Conservation (phyloP, 805 yeast species). For the Nakazawaea holstii region DNA sequence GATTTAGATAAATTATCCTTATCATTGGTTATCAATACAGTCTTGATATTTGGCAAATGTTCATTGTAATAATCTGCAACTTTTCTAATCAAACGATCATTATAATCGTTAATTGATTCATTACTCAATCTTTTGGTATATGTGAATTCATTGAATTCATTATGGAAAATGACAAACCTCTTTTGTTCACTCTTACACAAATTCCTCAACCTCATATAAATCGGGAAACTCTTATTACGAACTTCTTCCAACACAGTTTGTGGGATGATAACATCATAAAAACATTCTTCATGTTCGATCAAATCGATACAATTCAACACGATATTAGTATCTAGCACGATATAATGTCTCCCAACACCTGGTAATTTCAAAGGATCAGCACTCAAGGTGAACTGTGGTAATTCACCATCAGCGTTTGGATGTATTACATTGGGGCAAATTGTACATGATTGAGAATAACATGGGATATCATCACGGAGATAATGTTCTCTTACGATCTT, state of each 20-base stretch:
- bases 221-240: slow-evolving; percentile 78
- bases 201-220: slow-evolving; percentile 77
- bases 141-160: slow-evolving; percentile 78
- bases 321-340: slow-evolving; percentile 84
- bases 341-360: slow-evolving; percentile 65
- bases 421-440: slow-evolving; percentile 50
- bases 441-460: slow-evolving; percentile 69
- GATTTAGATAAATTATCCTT: slow-evolving; percentile 59
- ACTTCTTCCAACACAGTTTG: slow-evolving; percentile 95
- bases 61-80: slow-evolving; percentile 65
- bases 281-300: slow-evolving; percentile 68
- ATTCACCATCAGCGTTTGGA: slow-evolving; percentile 62
- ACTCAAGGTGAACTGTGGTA: slow-evolving; percentile 64
- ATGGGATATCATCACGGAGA: slow-evolving; percentile 86
- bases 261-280: slow-evolving; percentile 89
- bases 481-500: slow-evolving; percentile 94
- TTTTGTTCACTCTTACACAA: slow-evolving; percentile 72
- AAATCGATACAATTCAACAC: slow-evolving; percentile 85
- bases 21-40: slow-evolving; percentile 74
- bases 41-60: slow-evolving; percentile 53
- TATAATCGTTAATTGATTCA: slow-evolving; percentile 82
- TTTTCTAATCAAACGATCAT: slow-evolving; percentile 83
- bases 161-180: slow-evolving; percentile 86
- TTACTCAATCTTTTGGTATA: slow-evolving; percentile 53
- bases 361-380: slow-evolving; percentile 45